phyloP scores from a whole-genome alignment of 2,329 filamentous ascomycete species.

The Botrytis medusae region DNA sequence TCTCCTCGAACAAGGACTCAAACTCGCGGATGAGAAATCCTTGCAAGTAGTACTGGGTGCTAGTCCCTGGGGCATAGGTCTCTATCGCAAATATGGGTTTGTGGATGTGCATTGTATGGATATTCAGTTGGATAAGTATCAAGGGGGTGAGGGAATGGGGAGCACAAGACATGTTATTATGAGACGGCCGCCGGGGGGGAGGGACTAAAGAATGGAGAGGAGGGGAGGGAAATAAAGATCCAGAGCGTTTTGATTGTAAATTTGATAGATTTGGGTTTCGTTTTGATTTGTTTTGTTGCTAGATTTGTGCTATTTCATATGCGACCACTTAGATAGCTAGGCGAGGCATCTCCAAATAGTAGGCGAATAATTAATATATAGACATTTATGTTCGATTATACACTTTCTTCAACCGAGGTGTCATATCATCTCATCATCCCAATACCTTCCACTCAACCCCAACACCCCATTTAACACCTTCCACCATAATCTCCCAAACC shows the following conservation, averaged over 20 bases:
- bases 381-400: not conserved
- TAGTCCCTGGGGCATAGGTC: slow-evolving; percentile 29
- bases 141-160: slow-evolving; percentile 24
- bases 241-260: not conserved
- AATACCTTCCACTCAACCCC: slow-evolving; percentile 41
- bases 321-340: not conserved
- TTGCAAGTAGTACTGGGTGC: slow-evolving; percentile 37
- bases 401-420: not conserved
- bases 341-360: not conserved
- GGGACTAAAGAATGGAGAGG: not conserved
- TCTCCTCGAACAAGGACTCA: slow-evolving; percentile 30
- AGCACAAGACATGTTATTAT: slow-evolving; percentile 10
- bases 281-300: not conserved
- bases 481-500: slow-evolving; percentile 39
- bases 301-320: not conserved
- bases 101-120: slow-evolving; percentile 28
- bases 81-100: slow-evolving; percentile 36
- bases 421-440: slow-evolving; percentile 22
- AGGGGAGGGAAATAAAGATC: no score
- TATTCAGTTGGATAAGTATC: slow-evolving; percentile 34
- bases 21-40: slow-evolving; percentile 30
- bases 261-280: no score
- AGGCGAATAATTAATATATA: not conserved
- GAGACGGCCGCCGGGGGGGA: not conserved
- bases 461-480: slow-evolving; percentile 40